Evolutionary conservation across 345 rosid species (phyloP), one percentile per base, ranked within the genome.

Genomic region (Acer saccharum): DNA sequence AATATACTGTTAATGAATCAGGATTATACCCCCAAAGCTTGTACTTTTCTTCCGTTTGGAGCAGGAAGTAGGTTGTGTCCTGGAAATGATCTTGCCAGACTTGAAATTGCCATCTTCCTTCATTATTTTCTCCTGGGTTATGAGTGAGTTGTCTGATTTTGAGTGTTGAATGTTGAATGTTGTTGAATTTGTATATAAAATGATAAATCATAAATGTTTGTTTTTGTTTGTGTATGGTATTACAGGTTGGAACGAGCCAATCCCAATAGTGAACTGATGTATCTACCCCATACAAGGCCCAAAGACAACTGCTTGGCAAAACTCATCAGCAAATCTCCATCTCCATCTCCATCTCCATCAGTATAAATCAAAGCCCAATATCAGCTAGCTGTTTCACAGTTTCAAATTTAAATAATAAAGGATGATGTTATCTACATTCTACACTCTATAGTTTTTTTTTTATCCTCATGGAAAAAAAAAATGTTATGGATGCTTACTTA

Each of bases 61-160:
- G 90, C 86, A 69, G 96, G 98, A 79, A 90, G 92, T 77, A 84
- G 89, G 81, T 69, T 92, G 55, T 94, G 97, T 79, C 97, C 97
- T 11, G 98, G 98, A 81, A 92, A 92, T 67, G 94, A 92, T 86
- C 94, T 94, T 6, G 94, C 96, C 20, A 94, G 90, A 86, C 89
- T 94, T 41, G 98, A 92, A 80, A 90, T 94, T 48, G 76, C 94
- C 8, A 85, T 91, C 20, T 94, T 91, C 71, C 92, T 94, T 76
- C 98, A 94, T 62, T 84, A 92, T 84, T 94, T 94, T 78, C 90
- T 94, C 50, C 93, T 92, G 21, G 84, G 86, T 58, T 92, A 91
- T 79, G 32, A 74, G 97, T 91, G 48, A 68, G 87, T 85, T 21
- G 2, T 23, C 6, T 57, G 6, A 8, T 50, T 57, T n/a, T 57